Conservation (phyloP, 2,329 filamentous ascomycete genomes). For the Hypoxylon sp. region DNA sequence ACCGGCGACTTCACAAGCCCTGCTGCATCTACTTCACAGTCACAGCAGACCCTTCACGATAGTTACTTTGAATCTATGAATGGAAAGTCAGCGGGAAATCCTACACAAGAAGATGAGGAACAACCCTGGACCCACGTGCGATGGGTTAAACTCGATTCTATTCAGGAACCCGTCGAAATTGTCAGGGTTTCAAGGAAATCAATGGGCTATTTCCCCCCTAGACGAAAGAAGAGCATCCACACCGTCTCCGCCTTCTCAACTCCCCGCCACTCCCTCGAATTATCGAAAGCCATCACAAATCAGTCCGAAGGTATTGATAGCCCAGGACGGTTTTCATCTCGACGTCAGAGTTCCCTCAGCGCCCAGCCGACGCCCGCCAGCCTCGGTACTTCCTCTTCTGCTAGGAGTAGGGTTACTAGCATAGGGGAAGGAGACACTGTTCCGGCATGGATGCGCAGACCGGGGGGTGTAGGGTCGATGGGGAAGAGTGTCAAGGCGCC, state of each 20-base stretch:
- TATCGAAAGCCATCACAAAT: conserved; percentile 61
- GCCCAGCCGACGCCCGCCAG: conserved; percentile 48
- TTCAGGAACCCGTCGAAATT: conserved; percentile 81
- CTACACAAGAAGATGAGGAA: conserved; percentile 67
- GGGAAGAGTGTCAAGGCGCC: conserved; percentile 77
- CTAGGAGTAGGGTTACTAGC: conserved; percentile 53
- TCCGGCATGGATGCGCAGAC: conserved; percentile 79
- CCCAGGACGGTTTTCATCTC: conserved; percentile 51
- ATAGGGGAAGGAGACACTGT: conserved; percentile 50
- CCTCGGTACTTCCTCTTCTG: conserved; percentile 49
- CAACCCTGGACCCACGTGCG: conserved; percentile 87
- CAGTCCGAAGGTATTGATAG: conserved; percentile 52
- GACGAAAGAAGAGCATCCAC: conserved; percentile 84
- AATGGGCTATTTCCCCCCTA: conserved; percentile 92
- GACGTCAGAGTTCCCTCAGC: conserved; percentile 52
- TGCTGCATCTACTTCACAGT: conserved; percentile 39
- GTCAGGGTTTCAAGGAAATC: conserved; percentile 84
- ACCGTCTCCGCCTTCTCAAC: conserved; percentile 77
- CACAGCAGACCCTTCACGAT: conserved; percentile 54
- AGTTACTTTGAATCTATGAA: conserved; percentile 62
- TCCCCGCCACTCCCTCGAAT: conserved; percentile 75
- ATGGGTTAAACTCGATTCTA: conserved; percentile 86
- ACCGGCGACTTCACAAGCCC: conserved; percentile 49
- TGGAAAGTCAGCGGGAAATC: conserved; percentile 51
- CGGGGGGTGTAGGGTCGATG: conserved; percentile 90